phyloP scores from a whole-genome alignment of 2,329 filamentous ascomycete species.

The Alternaria sp. region DNA sequence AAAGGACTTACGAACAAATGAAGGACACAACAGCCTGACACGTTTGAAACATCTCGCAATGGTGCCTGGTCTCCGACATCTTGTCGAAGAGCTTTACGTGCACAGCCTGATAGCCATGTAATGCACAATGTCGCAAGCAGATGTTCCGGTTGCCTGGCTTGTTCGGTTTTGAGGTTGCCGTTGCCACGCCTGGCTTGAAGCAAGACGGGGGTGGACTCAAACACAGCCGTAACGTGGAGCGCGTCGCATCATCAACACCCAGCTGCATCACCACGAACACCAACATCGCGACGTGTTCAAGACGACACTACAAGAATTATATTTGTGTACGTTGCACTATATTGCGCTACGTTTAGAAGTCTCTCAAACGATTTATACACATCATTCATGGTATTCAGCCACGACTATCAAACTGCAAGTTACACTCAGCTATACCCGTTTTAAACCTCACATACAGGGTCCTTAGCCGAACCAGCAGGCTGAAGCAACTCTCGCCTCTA shows the following conservation, averaged over 20 bases:
- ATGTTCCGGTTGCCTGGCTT: conserved; percentile 26
- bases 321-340: not conserved
- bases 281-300: conserved; percentile 12
- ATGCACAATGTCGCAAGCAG: conserved; percentile 37
- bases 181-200: conserved; percentile 30
- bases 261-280: conserved; percentile 23
- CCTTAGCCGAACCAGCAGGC: conserved; percentile 37
- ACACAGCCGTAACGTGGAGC: conserved; percentile 47
- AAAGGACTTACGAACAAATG: conserved; percentile 14
- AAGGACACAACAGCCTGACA: conserved; percentile 17
- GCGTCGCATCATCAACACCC: conserved; percentile 42
- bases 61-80: conserved; percentile 15
- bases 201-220: conserved; percentile 37
- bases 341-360: not conserved
- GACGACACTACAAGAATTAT: not conserved
- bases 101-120: conserved; percentile 3
- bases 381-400: not conserved
- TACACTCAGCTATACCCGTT: not conserved
- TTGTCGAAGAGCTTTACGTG: conserved; percentile 4
- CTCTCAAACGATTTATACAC: not conserved
- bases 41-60: conserved; percentile 23
- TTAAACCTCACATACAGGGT: conserved; percentile 33
- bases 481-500: conserved; percentile 51
- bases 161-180: conserved; percentile 14
- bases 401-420: not conserved